Evolutionary conservation across 441 rosid genomes (phyloP), one percentile per base, ranked within the genome.

Genomic region (Pelargonium cotyledonis): DNA sequence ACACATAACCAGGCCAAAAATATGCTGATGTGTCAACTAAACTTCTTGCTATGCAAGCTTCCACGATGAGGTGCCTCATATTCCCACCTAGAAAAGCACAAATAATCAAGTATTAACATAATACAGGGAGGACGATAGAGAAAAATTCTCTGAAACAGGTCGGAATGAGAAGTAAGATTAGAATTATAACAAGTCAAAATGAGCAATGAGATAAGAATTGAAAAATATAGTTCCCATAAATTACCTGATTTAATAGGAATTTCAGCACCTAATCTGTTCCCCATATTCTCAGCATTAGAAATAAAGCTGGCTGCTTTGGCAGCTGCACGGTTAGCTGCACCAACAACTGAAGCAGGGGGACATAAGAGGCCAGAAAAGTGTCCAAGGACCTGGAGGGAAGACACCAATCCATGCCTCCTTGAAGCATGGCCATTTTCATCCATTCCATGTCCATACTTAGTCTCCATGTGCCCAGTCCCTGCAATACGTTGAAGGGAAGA

Each of bases 11-110:
- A 8, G 85, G 88, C 93, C 89, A 88, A 76, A 80, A 85, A 74
- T 83, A 88, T 40, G 82, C 90, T 9, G 88, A 83, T 19, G 77
- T 78, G 73, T 88, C 90, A 23, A 85, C 76, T 70, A 88, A 77
- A 63, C 82, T 82, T 80, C 93, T 83, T 62, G 90, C 79, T 66
- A 86, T 88, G 78, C 90, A 88, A 78, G 89, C 90, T 82, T 88
- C 93, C 51, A 88, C 88, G 68, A 88, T 85, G 70, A 88, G 88
- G 71, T 88, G 93, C 83, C 86, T 76, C 93, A 85, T 38, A 79
- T 83, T 81, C 72, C 90, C 90, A 76, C 84, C 89, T 84, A 78
- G 53, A 57, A 77, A 68, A 65, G 70, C 43, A 75, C 18, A 63
- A 66, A 73, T 49, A 23, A 40, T 61, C 6, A 43, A 72, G 57